Evolutionary conservation across 345 rosid species (phyloP).

Genomic region (Pseudoturritis turrita): DNA sequence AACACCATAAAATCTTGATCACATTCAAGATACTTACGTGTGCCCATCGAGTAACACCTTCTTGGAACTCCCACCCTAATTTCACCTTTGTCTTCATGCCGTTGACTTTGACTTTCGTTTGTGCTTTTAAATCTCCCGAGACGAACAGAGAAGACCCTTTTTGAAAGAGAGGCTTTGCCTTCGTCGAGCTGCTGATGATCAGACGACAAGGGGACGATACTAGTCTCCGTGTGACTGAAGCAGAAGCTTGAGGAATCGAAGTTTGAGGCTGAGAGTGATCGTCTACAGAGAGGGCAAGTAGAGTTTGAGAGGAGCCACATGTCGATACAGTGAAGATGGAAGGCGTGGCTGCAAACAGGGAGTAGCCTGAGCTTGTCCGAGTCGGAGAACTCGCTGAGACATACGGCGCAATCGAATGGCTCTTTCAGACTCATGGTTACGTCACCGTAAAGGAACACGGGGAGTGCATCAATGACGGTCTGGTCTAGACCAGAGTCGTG

Average conservation of each 20-base stretch:
- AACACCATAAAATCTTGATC: constrained; percentile 45
- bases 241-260: too few relatives aligned
- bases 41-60: constrained; percentile 77
- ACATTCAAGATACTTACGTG: constrained; percentile 52
- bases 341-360: constrained; percentile 67
- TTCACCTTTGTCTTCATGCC: constrained; percentile 30
- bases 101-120: constrained; percentile 24
- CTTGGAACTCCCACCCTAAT: constrained; percentile 42
- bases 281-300: constrained; percentile 72
- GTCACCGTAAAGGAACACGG: constrained; percentile 53
- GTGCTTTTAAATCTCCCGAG: constrained; percentile 55
- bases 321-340: constrained; percentile 64
- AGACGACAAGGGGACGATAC: neutral
- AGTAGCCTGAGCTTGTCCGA: constrained; percentile 61
- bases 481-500: constrained; percentile 77
- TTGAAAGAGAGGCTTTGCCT: constrained; percentile 20
- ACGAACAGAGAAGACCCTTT: constrained; percentile 52
- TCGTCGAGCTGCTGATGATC: constrained; percentile 13
- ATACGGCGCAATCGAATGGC: constrained; percentile 71
- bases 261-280: constrained; percentile 33
- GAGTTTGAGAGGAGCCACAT: constrained; percentile 85
- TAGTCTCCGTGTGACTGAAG: constrained; percentile 27
- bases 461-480: constrained; percentile 56
- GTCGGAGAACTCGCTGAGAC: constrained; percentile 57
- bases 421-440: constrained; percentile 48